phyloP scores from a whole-genome alignment of 495 filamentous ascomycete genomes.

The Echria macrotheca region DNA sequence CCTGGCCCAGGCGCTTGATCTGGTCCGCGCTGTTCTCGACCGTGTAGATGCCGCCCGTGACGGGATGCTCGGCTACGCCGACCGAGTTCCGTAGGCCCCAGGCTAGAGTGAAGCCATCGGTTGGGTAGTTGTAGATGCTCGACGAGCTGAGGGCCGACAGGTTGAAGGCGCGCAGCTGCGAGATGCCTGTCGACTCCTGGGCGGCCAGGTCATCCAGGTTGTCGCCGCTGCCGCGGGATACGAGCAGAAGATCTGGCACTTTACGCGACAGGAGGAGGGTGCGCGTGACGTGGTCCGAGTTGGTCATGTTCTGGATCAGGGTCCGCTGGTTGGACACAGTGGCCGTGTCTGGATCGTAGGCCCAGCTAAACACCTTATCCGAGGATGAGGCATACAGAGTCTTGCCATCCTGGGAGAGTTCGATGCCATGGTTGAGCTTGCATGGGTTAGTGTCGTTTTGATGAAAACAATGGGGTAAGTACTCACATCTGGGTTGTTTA shows the following conservation, averaged over 20 bases:
- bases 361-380: slow-evolving; percentile 53
- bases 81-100: slow-evolving; percentile 72
- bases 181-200: slow-evolving; percentile 46
- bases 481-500: slow-evolving; percentile 38
- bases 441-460: not conserved
- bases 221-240: slow-evolving; percentile 56
- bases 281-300: slow-evolving; percentile 54
- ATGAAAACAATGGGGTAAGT: slow-evolving; percentile 2
- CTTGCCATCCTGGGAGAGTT: slow-evolving; percentile 53
- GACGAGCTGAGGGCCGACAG: slow-evolving; percentile 38
- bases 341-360: slow-evolving; percentile 47
- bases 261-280: slow-evolving; percentile 53
- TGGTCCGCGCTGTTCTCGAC: slow-evolving; percentile 71
- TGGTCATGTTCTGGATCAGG: slow-evolving; percentile 55
- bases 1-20: slow-evolving; percentile 45
- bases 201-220: slow-evolving; percentile 54
- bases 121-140: slow-evolving; percentile 35
- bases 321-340: slow-evolving; percentile 37
- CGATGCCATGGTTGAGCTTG: slow-evolving; percentile 58
- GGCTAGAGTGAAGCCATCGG: slow-evolving; percentile 54
- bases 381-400: slow-evolving; percentile 60
- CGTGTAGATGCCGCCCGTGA: slow-evolving; percentile 52
- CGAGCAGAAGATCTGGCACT: slow-evolving; percentile 46
- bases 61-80: slow-evolving; percentile 54
- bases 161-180: slow-evolving; percentile 64